Percentiles rank a stretch among this genome's conserved stretches.
Conservation (phyloP, 2,329 filamentous ascomycete species). For the Exophiala dermatitidis region DNA sequence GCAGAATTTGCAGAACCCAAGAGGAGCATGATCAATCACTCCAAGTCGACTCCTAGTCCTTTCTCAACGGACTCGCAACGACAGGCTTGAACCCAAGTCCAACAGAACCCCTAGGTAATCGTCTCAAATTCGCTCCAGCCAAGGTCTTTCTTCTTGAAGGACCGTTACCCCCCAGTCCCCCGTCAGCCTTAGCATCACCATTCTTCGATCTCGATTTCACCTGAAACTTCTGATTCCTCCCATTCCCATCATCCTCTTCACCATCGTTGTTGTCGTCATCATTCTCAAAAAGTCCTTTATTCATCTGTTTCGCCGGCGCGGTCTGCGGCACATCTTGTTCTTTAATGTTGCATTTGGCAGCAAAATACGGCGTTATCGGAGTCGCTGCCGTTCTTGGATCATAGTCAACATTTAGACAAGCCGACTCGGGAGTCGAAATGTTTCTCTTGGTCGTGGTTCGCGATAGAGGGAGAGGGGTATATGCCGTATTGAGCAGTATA, state of each 20-base stretch:
- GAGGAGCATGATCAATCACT: too few species aligned
- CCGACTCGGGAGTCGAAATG: slow-evolving; percentile 4
- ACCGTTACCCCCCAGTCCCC: too few species aligned
- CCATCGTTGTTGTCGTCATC: slow-evolving; percentile 28
- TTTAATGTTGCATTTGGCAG: too few species aligned
- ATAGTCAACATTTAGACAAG: slow-evolving; percentile 15
- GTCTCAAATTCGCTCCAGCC: neutral
- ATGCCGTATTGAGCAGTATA: neutral
- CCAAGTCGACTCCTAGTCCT: neutral
- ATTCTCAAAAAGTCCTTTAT: slow-evolving; percentile 37
- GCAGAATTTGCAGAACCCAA: too few species aligned
- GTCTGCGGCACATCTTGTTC: slow-evolving; percentile 47
- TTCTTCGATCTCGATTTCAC: slow-evolving; percentile 22
- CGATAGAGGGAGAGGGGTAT: neutral
- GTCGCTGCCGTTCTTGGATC: slow-evolving; percentile 27
- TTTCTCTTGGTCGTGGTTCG: neutral
- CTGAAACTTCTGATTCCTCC: slow-evolving; percentile 16
- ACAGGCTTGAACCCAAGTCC: slow-evolving; percentile 65
- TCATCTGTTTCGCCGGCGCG: slow-evolving; percentile 47
- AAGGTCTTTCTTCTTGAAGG: slow-evolving; percentile 58
- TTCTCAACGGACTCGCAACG: slow-evolving; percentile 60
- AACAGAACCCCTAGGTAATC: neutral
- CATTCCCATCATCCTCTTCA: slow-evolving; percentile 7
- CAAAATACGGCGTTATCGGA: slow-evolving; percentile 37
- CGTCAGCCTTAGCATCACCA: slow-evolving; percentile 19